These are phyloP conservation scores for Fusarium sublunatum DNA, from an alignment of 2,329 filamentous ascomycete species.

Conservation along the genomic window DNA sequence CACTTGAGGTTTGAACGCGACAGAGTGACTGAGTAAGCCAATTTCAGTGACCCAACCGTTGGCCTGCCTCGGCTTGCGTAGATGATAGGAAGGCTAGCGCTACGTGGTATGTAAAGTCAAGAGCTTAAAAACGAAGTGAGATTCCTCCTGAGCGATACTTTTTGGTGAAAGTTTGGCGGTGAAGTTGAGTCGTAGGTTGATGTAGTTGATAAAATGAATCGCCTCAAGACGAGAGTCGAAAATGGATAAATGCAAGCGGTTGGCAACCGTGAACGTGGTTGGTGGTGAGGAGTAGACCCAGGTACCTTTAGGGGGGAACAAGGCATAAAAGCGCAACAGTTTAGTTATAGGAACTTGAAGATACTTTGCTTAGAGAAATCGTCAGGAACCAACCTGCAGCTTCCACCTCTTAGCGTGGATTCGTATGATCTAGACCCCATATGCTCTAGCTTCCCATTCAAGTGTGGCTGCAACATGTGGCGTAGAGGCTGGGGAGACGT, in stretches of 20 bases:
- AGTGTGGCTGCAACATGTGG: conserved; percentile 30
- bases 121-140: not conserved
- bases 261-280: conserved; percentile 17
- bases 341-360: not conserved
- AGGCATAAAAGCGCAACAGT: not conserved
- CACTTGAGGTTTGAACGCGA: conserved; percentile 9
- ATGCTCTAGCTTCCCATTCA: conserved; percentile 2
- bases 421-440: conserved; percentile 13
- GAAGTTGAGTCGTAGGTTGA: conserved; percentile 17
- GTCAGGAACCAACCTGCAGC: conserved; percentile 21
- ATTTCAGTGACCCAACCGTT: conserved; percentile 2
- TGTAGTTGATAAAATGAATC: conserved; percentile 35
- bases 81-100: not conserved
- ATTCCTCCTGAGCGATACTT: not conserved
- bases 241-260: conserved; percentile 37
- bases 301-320: not conserved
- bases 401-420: conserved; percentile 19
- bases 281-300: conserved; percentile 3
- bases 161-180: not conserved
- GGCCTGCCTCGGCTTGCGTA: not conserved
- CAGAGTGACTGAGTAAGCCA: conserved; percentile 27
- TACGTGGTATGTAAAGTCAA: not conserved
- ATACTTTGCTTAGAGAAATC: conserved; percentile 11
- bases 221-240: conserved; percentile 25
- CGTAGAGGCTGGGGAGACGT: conserved; percentile 19